phyloP scores from a whole-genome alignment of 2,329 filamentous ascomycete species.

The Fusarium falciforme region DNA sequence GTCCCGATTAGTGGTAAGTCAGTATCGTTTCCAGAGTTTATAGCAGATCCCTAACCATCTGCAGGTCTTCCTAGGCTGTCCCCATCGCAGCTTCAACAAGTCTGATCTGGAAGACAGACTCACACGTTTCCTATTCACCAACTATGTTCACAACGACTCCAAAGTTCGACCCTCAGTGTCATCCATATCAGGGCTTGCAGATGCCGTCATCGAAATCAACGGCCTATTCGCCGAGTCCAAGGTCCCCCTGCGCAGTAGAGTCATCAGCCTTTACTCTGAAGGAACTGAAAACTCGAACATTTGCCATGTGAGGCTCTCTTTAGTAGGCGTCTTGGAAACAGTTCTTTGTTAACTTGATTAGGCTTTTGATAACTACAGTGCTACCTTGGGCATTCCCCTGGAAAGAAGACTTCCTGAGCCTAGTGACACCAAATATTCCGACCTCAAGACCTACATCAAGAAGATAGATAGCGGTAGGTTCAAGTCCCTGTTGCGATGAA shows the following conservation, averaged over 20 bases:
- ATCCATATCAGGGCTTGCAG: background rate
- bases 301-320: background rate
- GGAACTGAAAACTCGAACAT: background rate
- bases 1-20: background rate
- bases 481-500: background rate
- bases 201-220: background rate
- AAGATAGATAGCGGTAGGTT: background rate
- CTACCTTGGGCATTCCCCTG: background rate
- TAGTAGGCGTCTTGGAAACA: too few species aligned
- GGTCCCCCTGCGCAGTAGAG: background rate
- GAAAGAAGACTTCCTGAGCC: background rate
- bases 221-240: background rate
- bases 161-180: background rate
- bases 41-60: background rate
- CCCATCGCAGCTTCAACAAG: background rate
- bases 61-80: background rate
- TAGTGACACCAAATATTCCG: background rate
- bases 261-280: background rate
- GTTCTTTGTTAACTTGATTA: background rate
- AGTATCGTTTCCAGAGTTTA: rapidly evolving
- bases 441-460: background rate
- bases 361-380: background rate
- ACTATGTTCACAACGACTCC: too few species aligned
- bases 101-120: background rate
- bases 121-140: background rate